Base-by-base conservation (phyloP, 768 basidiomycete species). In the Rhizopogon rudus region DNA sequence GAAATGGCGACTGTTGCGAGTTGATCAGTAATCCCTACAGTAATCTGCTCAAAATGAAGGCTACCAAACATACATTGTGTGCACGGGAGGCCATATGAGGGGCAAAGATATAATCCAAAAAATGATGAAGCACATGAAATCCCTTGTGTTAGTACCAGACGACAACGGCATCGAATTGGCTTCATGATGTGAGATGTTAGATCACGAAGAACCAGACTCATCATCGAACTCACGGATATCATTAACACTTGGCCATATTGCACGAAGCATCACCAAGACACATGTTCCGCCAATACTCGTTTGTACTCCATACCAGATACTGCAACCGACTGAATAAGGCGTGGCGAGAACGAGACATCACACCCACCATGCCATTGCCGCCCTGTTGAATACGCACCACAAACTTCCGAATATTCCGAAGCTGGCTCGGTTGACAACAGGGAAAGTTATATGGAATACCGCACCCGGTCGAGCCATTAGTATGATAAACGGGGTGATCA, bases 21-120 rank as follows among this genome's bases (percentile, higher is more conserved):
- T 37, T 44, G 44, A 43, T 49, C 48, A 37, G 45, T 53, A 40
- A 53, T 52, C 33, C 20, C 3, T 33, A 33, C 12, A 37, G 35
- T 37, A 13, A 13, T 13, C 35, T 5, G 12, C 39, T 13, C 43
- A 1, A 16, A 10, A 48, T n/a, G 35, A 51, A 42, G 48, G 40
- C 35, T 52, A 50, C 44, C 40, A 14, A 48, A 66, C 79, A 39
- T 65, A 83, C 84, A 87, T 84, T 65, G 84, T 77, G 73, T 91
- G 86, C 43, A 88, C 82, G 2, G 87, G 87, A 60, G 87, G 84
- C 83, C 84, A 88, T 59, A 89, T 85, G 8, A 83, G 84, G n/a
- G 86, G 86, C 28, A 89, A 78, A 33, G 82, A 85, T 48, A 87
- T 77, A 16, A 90, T 69, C 83, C 86, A 89, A 75, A 89, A 91